Evolutionary conservation across 2,329 filamentous ascomycete species (phyloP).

Genomic region (Fusarium sp.): DNA sequence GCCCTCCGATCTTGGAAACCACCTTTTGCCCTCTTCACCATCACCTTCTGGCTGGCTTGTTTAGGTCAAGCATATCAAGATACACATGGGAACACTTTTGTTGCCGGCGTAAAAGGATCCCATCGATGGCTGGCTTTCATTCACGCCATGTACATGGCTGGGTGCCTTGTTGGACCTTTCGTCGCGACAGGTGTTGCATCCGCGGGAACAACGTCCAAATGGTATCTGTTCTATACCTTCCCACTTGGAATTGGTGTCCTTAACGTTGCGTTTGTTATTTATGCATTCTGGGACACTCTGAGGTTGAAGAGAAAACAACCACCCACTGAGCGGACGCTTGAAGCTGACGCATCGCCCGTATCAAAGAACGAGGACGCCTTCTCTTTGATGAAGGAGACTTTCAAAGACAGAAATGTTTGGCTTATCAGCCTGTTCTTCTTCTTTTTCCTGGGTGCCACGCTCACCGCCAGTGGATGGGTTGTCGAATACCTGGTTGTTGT

Average conservation of each 20-base stretch:
- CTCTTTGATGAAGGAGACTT: slow-evolving; percentile 60
- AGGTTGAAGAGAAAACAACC: slow-evolving; percentile 46
- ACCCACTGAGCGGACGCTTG: slow-evolving; percentile 4
- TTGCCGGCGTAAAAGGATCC: slow-evolving; percentile 64
- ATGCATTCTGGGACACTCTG: slow-evolving; percentile 66
- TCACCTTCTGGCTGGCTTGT: slow-evolving; percentile 71
- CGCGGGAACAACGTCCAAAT: slow-evolving; percentile 54
- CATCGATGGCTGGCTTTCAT: slow-evolving; percentile 75
- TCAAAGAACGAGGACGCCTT: slow-evolving; percentile 54
- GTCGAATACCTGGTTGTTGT: slow-evolving; percentile 75
- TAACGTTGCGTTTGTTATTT: slow-evolving; percentile 63
- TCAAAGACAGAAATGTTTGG: slow-evolving; percentile 67
- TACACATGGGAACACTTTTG: slow-evolving; percentile 74
- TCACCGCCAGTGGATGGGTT: slow-evolving; percentile 74
- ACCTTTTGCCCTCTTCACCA: slow-evolving; percentile 69
- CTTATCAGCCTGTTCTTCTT: slow-evolving; percentile 74
- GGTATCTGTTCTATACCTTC: slow-evolving; percentile 71
- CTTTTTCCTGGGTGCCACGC: slow-evolving; percentile 70
- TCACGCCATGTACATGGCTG: slow-evolving; percentile 73
- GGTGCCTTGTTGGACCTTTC: slow-evolving; percentile 71
- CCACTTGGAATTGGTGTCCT: slow-evolving; percentile 66
- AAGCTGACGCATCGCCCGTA: slow-evolving; percentile 10
- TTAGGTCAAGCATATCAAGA: slow-evolving; percentile 76
- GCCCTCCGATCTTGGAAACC: slow-evolving; percentile 69
- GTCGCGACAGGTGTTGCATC: slow-evolving; percentile 67